Evolutionary conservation across 1,284 basidiomycete genomes (phyloP).

Genomic region (Rhizopogon hawkerae): DNA sequence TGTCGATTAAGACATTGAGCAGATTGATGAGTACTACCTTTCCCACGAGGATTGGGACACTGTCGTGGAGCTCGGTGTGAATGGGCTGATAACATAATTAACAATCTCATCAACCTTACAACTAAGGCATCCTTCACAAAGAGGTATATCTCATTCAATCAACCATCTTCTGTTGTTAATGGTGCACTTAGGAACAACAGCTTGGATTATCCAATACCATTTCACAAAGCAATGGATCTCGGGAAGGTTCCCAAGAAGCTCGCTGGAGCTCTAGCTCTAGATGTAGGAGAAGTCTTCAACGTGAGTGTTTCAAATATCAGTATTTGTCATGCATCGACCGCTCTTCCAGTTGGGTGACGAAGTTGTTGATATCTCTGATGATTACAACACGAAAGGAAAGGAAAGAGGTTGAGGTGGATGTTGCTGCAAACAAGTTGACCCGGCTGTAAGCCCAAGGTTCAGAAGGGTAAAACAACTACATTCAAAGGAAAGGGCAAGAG

Average conservation of each 20-base stretch:
- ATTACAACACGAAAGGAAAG: conserved; percentile 33
- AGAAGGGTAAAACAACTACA: too few relatives aligned
- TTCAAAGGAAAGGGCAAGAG: too few relatives aligned
- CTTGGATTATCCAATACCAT: conserved; percentile 81
- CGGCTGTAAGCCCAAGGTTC: conserved; percentile 28
- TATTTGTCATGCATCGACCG: background rate
- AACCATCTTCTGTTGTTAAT: conserved; percentile 5
- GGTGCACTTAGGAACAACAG: conserved; percentile 65
- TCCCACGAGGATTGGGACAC: conserved; percentile 95
- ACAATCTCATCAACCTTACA: conserved; percentile 78
- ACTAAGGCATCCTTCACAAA: conserved; percentile 83
- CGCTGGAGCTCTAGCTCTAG: conserved; percentile 64
- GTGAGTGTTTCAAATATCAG: conserved; percentile 26
- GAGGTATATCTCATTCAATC: conserved; percentile 41
- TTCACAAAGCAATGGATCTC: conserved; percentile 77
- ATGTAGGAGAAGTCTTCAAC: conserved; percentile 81
- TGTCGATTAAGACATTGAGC: conserved; percentile 73
- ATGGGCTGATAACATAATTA: conserved; percentile 64
- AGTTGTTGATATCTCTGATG: conserved; percentile 42
- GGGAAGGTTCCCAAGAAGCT: conserved; percentile 75
- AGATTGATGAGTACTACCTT: conserved; percentile 93
- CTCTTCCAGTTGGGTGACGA: conserved; percentile 39
- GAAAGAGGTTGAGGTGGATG: conserved; percentile 30
- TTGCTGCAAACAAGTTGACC: conserved; percentile 43
- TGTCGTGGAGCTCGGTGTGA: conserved; percentile 88